Percentiles rank a stretch among this genome's conserved stretches.
These are phyloP conservation scores for Petunia axillaris DNA, from an alignment of 257 asterid species.

Conservation along the genomic window DNA sequence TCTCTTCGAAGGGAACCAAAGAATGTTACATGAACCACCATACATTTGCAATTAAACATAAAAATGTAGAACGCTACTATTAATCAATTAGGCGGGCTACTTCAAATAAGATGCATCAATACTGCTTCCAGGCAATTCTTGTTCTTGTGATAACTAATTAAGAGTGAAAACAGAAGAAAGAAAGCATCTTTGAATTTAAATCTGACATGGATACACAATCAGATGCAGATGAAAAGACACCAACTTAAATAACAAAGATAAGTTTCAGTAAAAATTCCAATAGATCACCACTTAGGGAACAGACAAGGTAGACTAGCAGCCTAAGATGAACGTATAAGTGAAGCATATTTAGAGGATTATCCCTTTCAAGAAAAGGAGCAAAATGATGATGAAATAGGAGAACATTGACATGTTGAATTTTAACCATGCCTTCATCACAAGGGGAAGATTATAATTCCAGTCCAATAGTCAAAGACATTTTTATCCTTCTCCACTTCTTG, in stretches of 20 bases:
- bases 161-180: background rate
- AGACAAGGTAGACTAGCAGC: background rate
- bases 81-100: background rate
- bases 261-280: background rate
- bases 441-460: background rate
- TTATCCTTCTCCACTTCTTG: background rate
- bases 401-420: background rate
- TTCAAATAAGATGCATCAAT: background rate
- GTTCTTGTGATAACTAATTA: background rate
- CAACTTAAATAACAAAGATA: background rate
- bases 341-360: background rate
- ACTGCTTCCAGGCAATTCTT: background rate
- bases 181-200: background rate
- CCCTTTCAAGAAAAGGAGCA: background rate
- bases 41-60: background rate
- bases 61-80: background rate
- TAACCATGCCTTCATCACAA: background rate
- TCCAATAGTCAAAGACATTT: background rate
- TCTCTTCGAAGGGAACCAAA: background rate
- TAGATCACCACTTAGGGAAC: background rate
- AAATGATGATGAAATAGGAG: background rate
- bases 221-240: background rate
- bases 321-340: background rate
- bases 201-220: background rate
- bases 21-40: conserved; percentile 10